phyloP scores from a whole-genome alignment of 2,329 filamentous ascomycete genomes.

The Stachybotrys chlorohalonatus region DNA sequence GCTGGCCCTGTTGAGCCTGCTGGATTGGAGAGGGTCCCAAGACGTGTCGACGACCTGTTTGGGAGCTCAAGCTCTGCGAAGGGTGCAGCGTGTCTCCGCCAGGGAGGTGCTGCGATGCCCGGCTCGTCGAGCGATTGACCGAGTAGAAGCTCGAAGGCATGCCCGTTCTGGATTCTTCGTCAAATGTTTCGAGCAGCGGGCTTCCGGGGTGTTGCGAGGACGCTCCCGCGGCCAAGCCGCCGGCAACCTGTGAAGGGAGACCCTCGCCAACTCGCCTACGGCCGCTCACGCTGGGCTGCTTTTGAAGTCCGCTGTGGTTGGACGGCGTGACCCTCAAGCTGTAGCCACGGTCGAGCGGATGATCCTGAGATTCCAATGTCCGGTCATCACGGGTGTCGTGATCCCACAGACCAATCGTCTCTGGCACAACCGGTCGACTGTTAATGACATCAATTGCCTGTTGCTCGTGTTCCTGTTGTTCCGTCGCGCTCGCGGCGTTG shows the following conservation, averaged over 20 bases:
- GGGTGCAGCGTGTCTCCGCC: slow-evolving; percentile 11
- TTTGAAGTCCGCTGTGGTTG: slow-evolving; percentile 2
- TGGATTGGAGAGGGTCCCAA: neutral
- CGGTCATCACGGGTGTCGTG: slow-evolving; percentile 5
- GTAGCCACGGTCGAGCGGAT: neutral
- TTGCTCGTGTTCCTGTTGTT: slow-evolving; percentile 27
- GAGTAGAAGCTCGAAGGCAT: slow-evolving; percentile 21
- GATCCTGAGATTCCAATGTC: neutral
- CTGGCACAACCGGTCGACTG: slow-evolving; percentile 19
- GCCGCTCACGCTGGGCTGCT: slow-evolving; percentile 28
- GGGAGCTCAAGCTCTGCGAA: slow-evolving; percentile 7
- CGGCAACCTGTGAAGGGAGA: slow-evolving; percentile 20
- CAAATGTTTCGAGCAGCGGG: slow-evolving; percentile 25
- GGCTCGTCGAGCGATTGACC: slow-evolving; percentile 13
- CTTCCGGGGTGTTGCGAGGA: slow-evolving; percentile 16
- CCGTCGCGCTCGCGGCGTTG: slow-evolving; percentile 15
- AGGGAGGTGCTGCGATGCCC: slow-evolving; percentile 9
- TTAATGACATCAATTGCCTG: slow-evolving; percentile 37
- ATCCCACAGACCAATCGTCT: slow-evolving; percentile 14
- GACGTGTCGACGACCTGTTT: slow-evolving; percentile 8
- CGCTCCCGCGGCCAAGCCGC: slow-evolving; percentile 11
- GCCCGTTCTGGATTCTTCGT: slow-evolving; percentile 33
- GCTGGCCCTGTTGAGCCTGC: neutral
- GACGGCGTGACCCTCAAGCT: slow-evolving; percentile 1
- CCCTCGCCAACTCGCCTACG: slow-evolving; percentile 40